phyloP scores from a whole-genome alignment of 1,139 yeast genomes.

The Magnusiomyces fungicola region DNA sequence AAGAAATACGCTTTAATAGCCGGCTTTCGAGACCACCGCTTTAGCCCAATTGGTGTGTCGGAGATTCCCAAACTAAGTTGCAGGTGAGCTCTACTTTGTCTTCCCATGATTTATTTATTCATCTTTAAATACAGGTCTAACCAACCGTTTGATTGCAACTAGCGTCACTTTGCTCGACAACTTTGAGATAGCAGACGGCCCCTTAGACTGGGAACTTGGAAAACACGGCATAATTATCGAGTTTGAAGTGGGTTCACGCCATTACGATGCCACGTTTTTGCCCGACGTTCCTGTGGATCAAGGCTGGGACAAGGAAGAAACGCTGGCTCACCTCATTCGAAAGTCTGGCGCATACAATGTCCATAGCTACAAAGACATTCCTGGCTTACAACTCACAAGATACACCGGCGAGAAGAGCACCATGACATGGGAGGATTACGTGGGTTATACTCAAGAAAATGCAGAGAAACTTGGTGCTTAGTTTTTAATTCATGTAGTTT shows the following conservation, averaged over 20 bases:
- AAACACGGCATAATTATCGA: conserved; percentile 66
- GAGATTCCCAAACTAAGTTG: conserved; percentile 53
- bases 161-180: conserved; percentile 60
- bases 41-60: conserved; percentile 48
- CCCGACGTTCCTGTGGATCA: conserved; percentile 93
- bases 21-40: conserved; percentile 71
- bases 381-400: neutral
- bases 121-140: too few relatives aligned
- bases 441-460: neutral
- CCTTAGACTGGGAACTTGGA: conserved; percentile 76
- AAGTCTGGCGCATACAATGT: conserved; percentile 49
- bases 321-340: conserved; percentile 58
- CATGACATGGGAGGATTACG: neutral
- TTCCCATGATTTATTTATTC: too few relatives aligned
- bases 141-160: too few relatives aligned
- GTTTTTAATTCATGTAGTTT: too few relatives aligned
- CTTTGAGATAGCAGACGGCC: conserved; percentile 45
- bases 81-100: conserved; percentile 24
- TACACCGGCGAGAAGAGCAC: conserved; percentile 5
- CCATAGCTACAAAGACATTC: neutral
- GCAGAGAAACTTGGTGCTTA: too few relatives aligned
- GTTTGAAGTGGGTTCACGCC: conserved; percentile 35
- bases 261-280: conserved; percentile 65
- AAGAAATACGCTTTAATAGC: conserved; percentile 57
- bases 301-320: conserved; percentile 68